Conservation (phyloP, 441 rosid genomes). For the Populus hybrid region DNA sequence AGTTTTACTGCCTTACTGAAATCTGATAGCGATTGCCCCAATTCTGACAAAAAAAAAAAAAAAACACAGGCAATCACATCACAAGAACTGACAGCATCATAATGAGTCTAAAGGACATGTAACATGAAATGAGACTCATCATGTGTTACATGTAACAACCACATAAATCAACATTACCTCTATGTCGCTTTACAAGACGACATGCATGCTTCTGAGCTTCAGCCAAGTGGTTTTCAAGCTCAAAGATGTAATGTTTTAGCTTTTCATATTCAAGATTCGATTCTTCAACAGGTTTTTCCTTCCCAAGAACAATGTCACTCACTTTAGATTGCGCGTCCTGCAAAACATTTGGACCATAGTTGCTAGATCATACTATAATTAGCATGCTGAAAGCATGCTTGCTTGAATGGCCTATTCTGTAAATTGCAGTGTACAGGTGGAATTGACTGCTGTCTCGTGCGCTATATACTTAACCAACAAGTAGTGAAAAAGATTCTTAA, state of each 20-base stretch:
- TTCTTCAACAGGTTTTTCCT: slow-evolving; percentile 97
- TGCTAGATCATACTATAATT: slow-evolving; percentile 4
- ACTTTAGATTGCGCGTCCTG: slow-evolving; percentile 96
- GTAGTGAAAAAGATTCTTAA: neutral
- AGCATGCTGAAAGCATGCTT: neutral
- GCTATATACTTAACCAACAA: neutral
- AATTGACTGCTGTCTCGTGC: neutral
- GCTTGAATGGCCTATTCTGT: neutral
- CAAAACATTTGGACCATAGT: slow-evolving; percentile 22
- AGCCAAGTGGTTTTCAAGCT: slow-evolving; percentile 94
- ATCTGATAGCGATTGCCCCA: slow-evolving; percentile 89
- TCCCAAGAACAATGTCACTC: slow-evolving; percentile 95
- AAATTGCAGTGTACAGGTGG: neutral
- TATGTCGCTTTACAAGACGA: slow-evolving; percentile 96
- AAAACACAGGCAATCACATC: neutral
- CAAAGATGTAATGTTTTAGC: slow-evolving; percentile 82
- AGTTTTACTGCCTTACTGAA: slow-evolving; percentile 95
- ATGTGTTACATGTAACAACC: neutral
- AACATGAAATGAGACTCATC: neutral
- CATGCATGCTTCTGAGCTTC: slow-evolving; percentile 98
- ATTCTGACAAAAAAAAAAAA: slow-evolving; percentile 45
- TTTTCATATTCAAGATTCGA: slow-evolving; percentile 92
- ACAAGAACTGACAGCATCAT: neutral
- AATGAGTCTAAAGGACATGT: neutral
- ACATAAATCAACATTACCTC: slow-evolving; percentile 46